phyloP scores from a whole-genome alignment of 2,329 filamentous ascomycete species.

The Chalara sp. region DNA sequence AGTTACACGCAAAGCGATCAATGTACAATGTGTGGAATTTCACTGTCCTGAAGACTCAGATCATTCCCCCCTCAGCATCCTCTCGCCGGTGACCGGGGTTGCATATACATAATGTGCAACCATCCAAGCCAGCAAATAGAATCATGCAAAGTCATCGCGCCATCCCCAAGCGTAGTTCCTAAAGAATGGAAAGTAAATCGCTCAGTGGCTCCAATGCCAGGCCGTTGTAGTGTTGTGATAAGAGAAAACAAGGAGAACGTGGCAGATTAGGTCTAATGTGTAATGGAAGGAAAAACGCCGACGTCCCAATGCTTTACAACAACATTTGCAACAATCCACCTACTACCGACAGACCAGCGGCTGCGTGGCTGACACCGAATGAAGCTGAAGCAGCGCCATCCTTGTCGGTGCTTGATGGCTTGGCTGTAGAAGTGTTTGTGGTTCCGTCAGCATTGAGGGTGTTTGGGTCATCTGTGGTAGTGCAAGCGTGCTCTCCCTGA shows the following conservation, averaged over 20 bases:
- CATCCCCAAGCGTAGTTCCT: no score
- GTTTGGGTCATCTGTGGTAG: conserved; percentile 17
- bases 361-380: conserved; percentile 28
- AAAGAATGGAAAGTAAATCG: no score
- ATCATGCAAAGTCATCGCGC: no score
- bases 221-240: conserved; percentile 11
- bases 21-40: no score
- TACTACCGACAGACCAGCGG: conserved; percentile 35
- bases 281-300: conserved; percentile 27
- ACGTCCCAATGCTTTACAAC: conserved; percentile 34
- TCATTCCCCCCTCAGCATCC: no score
- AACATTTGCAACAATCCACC: conserved; percentile 37
- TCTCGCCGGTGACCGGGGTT: no score
- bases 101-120: no score
- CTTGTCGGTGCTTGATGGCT: conserved; percentile 21
- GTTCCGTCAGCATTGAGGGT: conserved; percentile 17
- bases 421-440: conserved; percentile 16
- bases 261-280: conserved; percentile 29
- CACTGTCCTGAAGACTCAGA: no score
- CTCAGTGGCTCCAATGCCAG: not conserved
- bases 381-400: conserved; percentile 31
- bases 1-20: no score
- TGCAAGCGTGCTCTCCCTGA: conserved; percentile 40
- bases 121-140: no score
- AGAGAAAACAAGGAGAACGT: conserved; percentile 23